Conservation (phyloP, 2,329 filamentous ascomycete species). For the Calonectria henricotiae region DNA sequence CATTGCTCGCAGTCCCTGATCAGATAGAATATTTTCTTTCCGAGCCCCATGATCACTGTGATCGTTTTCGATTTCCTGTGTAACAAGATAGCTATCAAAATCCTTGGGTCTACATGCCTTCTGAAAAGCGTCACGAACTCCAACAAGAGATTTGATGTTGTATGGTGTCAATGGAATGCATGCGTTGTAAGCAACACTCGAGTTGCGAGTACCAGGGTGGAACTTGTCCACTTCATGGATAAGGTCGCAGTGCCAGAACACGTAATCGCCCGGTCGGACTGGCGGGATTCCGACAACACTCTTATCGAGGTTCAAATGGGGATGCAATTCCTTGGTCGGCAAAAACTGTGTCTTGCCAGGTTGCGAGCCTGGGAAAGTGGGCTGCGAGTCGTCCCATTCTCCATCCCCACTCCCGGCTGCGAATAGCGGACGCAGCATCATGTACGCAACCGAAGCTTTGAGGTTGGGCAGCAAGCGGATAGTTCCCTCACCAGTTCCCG, state of each 20-base stretch:
- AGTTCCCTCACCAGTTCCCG: constrained; percentile 80
- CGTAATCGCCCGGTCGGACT: constrained; percentile 79
- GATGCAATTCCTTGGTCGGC: constrained; percentile 60
- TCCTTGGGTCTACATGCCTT: constrained; percentile 6
- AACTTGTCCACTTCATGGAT: constrained; percentile 85
- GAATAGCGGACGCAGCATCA: constrained; percentile 86
- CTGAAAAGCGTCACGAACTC: constrained; percentile 9
- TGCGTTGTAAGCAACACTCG: constrained; percentile 84
- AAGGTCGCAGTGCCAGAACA: constrained; percentile 83
- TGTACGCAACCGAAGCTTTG: constrained; percentile 80
- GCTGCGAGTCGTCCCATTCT: constrained; percentile 52
- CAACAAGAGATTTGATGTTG: constrained; percentile 9
- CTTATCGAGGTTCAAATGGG: constrained; percentile 62
- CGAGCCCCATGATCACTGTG: not conserved
- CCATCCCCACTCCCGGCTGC: constrained; percentile 58
- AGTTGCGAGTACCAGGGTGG: constrained; percentile 79
- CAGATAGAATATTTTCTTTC: constrained; percentile 1
- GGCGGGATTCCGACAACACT: constrained; percentile 78
- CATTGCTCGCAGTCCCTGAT: constrained; percentile 13
- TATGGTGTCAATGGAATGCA: constrained; percentile 78
- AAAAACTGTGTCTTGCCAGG: constrained; percentile 79
- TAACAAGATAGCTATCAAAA: constrained; percentile 12
- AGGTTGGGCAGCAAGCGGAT: constrained; percentile 83
- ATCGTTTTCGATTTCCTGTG: constrained; percentile 2
- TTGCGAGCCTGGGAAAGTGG: constrained; percentile 77